Evolutionary conservation across 1,139 yeast genomes (phyloP).

Genomic region (Hyphopichia wangnamkhiaoensis): DNA sequence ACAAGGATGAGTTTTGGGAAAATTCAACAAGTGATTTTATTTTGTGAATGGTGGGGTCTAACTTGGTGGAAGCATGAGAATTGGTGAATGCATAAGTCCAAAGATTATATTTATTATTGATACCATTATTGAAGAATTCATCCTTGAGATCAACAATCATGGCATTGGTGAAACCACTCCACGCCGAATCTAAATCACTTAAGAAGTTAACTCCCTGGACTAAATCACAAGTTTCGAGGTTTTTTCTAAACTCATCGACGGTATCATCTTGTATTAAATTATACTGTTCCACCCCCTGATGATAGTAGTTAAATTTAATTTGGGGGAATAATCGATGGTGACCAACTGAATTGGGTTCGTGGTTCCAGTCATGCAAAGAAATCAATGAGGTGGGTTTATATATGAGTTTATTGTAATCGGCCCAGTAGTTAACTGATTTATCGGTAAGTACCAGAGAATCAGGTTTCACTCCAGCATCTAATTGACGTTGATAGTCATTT

Average conservation of each 20-base stretch:
- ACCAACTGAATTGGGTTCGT: conserved; percentile 15
- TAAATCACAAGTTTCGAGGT: conserved; percentile 76
- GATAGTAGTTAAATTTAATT: conserved; percentile 26
- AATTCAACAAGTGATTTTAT: conserved; percentile 49
- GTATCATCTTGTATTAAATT: conserved; percentile 45
- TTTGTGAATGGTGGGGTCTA: conserved; percentile 33
- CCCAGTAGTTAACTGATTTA: conserved; percentile 64
- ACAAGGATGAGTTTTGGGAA: conserved; percentile 46
- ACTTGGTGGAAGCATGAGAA: conserved; percentile 7
- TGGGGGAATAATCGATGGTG: conserved; percentile 31
- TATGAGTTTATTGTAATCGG: conserved; percentile 73
- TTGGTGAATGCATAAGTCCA: conserved; percentile 38
- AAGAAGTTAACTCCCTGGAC: conserved; percentile 69
- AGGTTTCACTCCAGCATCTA: conserved; percentile 48
- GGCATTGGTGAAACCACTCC: conserved; percentile 77
- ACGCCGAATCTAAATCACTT: conserved; percentile 71
- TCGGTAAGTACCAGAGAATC: conserved; percentile 8
- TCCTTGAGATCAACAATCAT: conserved; percentile 60
- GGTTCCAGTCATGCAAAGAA: conserved; percentile 58
- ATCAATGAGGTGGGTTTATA: conserved; percentile 63
- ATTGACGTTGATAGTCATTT: conserved; percentile 60
- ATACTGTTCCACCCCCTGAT: conserved; percentile 34
- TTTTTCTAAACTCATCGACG: conserved; percentile 59
- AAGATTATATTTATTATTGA: conserved; percentile 41
- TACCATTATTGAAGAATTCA: conserved; percentile 66